phyloP scores from a whole-genome alignment of 2,329 filamentous ascomycete species.

The Talaromyces pinophilus region DNA sequence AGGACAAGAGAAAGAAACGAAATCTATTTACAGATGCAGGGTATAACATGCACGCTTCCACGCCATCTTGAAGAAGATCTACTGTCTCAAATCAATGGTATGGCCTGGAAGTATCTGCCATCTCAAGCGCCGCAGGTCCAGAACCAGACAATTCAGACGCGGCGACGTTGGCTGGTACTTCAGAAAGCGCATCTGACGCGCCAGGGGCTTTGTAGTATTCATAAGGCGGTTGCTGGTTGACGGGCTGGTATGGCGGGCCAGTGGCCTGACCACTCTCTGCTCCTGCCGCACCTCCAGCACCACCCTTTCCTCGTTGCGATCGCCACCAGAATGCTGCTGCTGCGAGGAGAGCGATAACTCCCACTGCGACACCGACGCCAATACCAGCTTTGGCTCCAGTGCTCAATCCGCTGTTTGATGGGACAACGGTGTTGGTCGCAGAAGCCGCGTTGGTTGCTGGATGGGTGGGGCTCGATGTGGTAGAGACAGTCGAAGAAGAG shows the following conservation, averaged over 20 bases:
- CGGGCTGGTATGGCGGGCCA: not conserved
- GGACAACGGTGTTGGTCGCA: conserved; percentile 11
- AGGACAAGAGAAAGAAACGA: not conserved
- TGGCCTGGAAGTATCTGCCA: conserved; percentile 69
- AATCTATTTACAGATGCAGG: conserved; percentile 20
- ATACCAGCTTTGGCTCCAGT: conserved; percentile 21
- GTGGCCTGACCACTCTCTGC: not conserved
- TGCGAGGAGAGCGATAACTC: conserved; percentile 14
- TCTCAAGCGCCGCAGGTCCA: conserved; percentile 38
- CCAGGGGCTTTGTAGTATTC: conserved; percentile 17
- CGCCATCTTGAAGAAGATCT: not conserved
- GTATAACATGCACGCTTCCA: not conserved
- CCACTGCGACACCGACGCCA: conserved; percentile 18
- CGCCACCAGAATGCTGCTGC: conserved; percentile 17
- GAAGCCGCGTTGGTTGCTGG: not conserved
- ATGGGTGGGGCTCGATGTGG: not conserved
- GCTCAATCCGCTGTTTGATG: conserved; percentile 10
- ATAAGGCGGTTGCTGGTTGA: conserved; percentile 7
- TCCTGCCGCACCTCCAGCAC: conserved; percentile 1
- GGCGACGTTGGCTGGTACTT: not conserved
- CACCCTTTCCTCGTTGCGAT: not conserved
- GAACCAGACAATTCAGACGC: conserved; percentile 15
- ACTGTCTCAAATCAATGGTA: conserved; percentile 78
- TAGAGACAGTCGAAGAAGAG: not conserved
- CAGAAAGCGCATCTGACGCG: not conserved